Percentiles rank a stretch among this genome's conserved stretches.
Evolutionary conservation across 2,329 filamentous ascomycete genomes (phyloP).

Genomic region (Microsporum canis): DNA sequence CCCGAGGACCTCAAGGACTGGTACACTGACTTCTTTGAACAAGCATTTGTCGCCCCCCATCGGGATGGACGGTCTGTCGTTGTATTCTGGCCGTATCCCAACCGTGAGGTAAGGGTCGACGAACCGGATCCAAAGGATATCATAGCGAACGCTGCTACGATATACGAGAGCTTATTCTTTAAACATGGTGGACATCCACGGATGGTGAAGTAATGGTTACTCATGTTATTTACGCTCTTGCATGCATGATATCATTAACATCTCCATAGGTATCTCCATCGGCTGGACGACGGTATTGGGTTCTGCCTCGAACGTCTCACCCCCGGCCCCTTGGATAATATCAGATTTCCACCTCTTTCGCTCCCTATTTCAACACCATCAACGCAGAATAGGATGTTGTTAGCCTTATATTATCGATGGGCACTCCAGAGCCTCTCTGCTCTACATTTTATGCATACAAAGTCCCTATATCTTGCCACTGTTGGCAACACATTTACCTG

Average conservation of each 20-base stretch:
- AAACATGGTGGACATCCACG: constrained; percentile 4
- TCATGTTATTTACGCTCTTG: neutral
- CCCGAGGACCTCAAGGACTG: constrained; percentile 1
- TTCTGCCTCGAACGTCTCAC: constrained; percentile 4
- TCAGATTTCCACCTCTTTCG: constrained; percentile 1
- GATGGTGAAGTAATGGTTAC: constrained; percentile 6
- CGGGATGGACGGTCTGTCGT: constrained; percentile 6
- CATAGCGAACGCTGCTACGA: neutral
- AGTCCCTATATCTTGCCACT: neutral
- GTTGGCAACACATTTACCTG: neutral
- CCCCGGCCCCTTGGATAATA: constrained; percentile 2
- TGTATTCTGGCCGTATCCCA: constrained; percentile 3
- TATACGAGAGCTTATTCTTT: neutral
- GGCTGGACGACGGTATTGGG: neutral
- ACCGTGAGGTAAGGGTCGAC: neutral
- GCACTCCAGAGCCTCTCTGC: constrained; percentile 7
- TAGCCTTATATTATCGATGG: constrained; percentile 5
- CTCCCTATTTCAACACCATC: neutral
- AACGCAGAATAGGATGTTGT: neutral
- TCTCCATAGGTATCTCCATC: constrained; percentile 4
- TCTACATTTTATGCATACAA: constrained; percentile 2
- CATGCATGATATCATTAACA: neutral
- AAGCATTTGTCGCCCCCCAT: constrained; percentile 2
- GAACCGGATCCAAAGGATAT: neutral
- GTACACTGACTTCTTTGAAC: constrained; percentile 3